Evolutionary conservation across 1,139 yeast species (phyloP).

Genomic region (Petasospora rhodanensis): DNA sequence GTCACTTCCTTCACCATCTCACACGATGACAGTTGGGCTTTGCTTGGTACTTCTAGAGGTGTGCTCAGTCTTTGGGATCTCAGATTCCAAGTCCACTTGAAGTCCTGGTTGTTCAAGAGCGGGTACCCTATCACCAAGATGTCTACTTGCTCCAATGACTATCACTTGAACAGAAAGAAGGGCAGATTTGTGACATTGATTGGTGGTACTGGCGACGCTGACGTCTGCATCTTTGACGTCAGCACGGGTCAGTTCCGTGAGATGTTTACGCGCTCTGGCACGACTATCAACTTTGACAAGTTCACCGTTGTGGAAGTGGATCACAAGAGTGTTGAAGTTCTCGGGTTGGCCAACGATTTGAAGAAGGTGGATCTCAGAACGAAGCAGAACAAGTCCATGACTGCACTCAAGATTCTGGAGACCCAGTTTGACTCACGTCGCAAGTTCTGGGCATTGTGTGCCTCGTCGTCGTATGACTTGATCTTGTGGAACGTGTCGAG

Average conservation of each 20-base stretch:
- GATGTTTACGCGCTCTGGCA: constrained; percentile 39
- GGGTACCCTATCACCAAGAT: constrained; percentile 45
- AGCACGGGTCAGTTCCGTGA: constrained; percentile 60
- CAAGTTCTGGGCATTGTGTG: constrained; percentile 26
- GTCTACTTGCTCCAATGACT: constrained; percentile 37
- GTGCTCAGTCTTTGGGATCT: constrained; percentile 77
- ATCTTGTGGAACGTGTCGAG: constrained; percentile 45
- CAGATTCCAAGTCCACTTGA: constrained; percentile 57
- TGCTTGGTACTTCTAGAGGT: constrained; percentile 75
- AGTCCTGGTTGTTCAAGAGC: constrained; percentile 55
- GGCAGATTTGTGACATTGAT: constrained; percentile 47
- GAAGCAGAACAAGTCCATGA: constrained; percentile 21
- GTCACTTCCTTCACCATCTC: constrained; percentile 61
- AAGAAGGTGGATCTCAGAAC: constrained; percentile 3
- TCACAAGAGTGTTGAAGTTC: constrained; percentile 1
- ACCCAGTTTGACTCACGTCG: constrained; percentile 20
- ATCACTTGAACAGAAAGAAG: constrained; percentile 29
- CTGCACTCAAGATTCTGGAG: constrained; percentile 27
- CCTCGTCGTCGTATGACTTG: constrained; percentile 37
- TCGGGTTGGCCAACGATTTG: constrained; percentile 6
- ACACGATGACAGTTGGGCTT: constrained; percentile 50
- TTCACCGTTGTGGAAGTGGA: constrained; percentile 26
- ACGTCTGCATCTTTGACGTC: constrained; percentile 74
- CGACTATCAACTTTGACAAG: constrained; percentile 32
- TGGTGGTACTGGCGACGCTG: constrained; percentile 62